Conservation (phyloP, 495 filamentous ascomycete species). For the Chaetomium fimeti region DNA sequence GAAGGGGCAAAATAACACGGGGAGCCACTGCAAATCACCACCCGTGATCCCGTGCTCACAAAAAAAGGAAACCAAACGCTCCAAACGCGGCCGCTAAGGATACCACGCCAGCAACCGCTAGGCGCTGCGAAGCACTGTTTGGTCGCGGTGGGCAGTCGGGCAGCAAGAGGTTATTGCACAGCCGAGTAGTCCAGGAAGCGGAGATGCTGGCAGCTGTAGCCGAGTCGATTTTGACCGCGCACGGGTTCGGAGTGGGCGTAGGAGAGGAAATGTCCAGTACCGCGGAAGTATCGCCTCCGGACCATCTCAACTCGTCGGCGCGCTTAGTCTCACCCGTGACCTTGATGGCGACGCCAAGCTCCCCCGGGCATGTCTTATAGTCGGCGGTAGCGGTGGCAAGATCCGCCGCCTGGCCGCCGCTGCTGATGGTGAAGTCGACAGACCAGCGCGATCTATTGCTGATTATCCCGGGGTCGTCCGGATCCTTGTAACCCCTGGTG, state of each 20-base stretch:
- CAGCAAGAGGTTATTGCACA: neutral
- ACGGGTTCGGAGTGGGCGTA: slow-evolving; percentile 11
- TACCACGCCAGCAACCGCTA: slow-evolving; percentile 1
- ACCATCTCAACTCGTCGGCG: too few relatives aligned
- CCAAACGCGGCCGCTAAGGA: neutral
- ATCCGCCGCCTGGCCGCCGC: slow-evolving; percentile 28
- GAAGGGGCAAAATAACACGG: too few relatives aligned
- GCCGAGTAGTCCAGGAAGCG: neutral
- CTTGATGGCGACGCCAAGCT: slow-evolving; percentile 1
- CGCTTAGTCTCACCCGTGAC: neutral
- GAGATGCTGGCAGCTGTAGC: slow-evolving; percentile 21
- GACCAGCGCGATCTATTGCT: neutral
- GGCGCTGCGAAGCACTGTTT: neutral
- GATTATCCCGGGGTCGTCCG: neutral
- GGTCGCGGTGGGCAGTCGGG: neutral
- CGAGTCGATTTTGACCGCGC: slow-evolving; percentile 15
- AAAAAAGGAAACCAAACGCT: slow-evolving; percentile 3
- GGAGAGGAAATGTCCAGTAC: neutral
- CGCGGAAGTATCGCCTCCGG: neutral
- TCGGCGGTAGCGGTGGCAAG: slow-evolving; percentile 35
- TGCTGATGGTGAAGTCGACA: slow-evolving; percentile 27
- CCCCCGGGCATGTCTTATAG: neutral
- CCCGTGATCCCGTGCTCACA: neutral
- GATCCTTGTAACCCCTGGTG: too few relatives aligned
- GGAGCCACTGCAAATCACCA: too few relatives aligned